phyloP scores from a whole-genome alignment of 176 grass and related monocot genomes.

The Hordeum marinum region DNA sequence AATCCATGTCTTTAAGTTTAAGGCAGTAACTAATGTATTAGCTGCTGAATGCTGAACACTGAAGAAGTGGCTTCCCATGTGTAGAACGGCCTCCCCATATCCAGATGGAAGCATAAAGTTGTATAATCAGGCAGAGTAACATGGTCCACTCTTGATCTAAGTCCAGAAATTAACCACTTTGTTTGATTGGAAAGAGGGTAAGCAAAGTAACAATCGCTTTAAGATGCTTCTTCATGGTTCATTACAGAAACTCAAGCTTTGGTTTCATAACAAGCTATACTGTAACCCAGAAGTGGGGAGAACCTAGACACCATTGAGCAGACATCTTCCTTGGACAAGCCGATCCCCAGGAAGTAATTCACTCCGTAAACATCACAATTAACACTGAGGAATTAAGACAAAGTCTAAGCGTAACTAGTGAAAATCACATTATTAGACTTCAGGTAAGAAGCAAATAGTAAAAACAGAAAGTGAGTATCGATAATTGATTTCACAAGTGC shows the following conservation, averaged over 20 bases:
- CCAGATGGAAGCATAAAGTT: slow-evolving; percentile 4
- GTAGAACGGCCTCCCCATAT: background rate
- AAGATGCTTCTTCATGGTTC: slow-evolving; percentile 64
- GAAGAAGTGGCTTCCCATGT: background rate
- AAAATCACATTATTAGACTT: background rate
- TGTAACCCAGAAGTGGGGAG: slow-evolving; percentile 72
- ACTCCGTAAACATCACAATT: slow-evolving; percentile 41
- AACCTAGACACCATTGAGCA: slow-evolving; percentile 82
- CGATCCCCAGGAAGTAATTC: slow-evolving; percentile 51
- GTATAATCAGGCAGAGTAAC: background rate
- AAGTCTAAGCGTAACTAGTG: background rate
- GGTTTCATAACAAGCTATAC: slow-evolving; percentile 65
- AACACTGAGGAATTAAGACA: background rate
- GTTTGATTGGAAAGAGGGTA: slow-evolving; percentile 27
- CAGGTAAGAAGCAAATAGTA: background rate
- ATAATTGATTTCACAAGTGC: background rate
- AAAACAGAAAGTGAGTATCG: background rate
- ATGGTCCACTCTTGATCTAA: background rate
- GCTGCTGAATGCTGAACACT: slow-evolving; percentile 3
- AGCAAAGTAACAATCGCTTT: slow-evolving; percentile 47
- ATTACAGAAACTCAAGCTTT: slow-evolving; percentile 68
- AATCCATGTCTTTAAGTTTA: background rate
- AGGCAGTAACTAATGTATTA: background rate
- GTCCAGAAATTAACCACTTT: slow-evolving; percentile 5
- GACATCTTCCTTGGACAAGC: slow-evolving; percentile 68